Percentiles rank a stretch among this genome's conserved stretches.
Evolutionary conservation across 495 filamentous ascomycete genomes (phyloP).

Genomic region (Podospora anserina): DNA sequence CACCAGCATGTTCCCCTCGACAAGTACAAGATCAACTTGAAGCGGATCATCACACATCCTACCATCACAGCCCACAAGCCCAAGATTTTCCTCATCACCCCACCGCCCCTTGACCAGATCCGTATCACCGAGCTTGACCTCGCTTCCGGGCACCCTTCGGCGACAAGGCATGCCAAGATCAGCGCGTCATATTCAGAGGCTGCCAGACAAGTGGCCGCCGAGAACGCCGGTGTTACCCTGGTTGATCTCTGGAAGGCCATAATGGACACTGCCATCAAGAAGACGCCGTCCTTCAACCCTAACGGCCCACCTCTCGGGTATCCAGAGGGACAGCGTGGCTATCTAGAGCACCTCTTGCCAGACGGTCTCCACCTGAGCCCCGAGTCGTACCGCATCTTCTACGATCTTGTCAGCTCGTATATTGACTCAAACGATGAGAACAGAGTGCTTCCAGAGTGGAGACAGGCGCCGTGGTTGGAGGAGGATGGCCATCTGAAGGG

Average conservation of each 20-base stretch:
- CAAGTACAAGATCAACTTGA: slow-evolving; percentile 68
- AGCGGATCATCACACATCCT: slow-evolving; percentile 65
- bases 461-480: slow-evolving; percentile 35
- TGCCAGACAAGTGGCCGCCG: slow-evolving; percentile 60
- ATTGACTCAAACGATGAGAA: slow-evolving; percentile 40
- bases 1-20: slow-evolving; percentile 72
- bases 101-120: slow-evolving; percentile 80
- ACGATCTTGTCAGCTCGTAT: slow-evolving; percentile 41
- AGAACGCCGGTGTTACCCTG: slow-evolving; percentile 58
- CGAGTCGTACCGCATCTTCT: slow-evolving; percentile 50
- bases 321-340: slow-evolving; percentile 40
- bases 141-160: slow-evolving; percentile 44
- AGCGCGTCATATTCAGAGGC: slow-evolving; percentile 72
- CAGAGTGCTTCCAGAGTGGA: slow-evolving; percentile 46
- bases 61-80: slow-evolving; percentile 64
- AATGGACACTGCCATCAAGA: slow-evolving; percentile 54
- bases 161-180: slow-evolving; percentile 57
- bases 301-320: slow-evolving; percentile 42
- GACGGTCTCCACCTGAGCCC: slow-evolving; percentile 55
- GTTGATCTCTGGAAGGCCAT: slow-evolving; percentile 73
- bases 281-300: slow-evolving; percentile 41
- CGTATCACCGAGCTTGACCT: slow-evolving; percentile 54
- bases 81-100: slow-evolving; percentile 70
- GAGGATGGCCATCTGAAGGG: slow-evolving; percentile 24
- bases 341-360: slow-evolving; percentile 46